Percentiles rank a stretch among this genome's conserved stretches.
These are phyloP conservation scores for Cyberlindnera mycetangii DNA, from an alignment of 805 yeast species.

Conservation along the genomic window DNA sequence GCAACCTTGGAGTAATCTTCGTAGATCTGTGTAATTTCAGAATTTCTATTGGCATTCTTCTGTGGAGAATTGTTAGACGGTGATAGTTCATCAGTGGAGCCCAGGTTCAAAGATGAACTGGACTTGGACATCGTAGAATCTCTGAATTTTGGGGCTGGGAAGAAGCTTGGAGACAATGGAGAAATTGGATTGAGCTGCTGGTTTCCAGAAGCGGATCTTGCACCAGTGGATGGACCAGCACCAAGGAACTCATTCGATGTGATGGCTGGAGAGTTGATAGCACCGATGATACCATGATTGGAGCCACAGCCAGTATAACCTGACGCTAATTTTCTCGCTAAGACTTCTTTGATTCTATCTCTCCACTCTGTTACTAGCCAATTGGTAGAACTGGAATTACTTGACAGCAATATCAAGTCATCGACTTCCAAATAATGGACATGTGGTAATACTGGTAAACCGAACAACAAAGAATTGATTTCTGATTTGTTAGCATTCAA, in stretches of 20 bases:
- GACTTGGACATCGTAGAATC: slow-evolving; percentile 24
- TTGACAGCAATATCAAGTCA: slow-evolving; percentile 48
- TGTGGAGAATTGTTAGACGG: slow-evolving; percentile 14
- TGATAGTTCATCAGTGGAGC: slow-evolving; percentile 13
- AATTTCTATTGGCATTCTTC: slow-evolving; percentile 21
- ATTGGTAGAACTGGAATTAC: slow-evolving; percentile 31
- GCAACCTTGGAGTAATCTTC: slow-evolving; percentile 31
- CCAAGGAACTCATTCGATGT: slow-evolving; percentile 34
- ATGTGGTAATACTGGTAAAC: slow-evolving; percentile 77
- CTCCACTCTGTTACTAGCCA: slow-evolving; percentile 69
- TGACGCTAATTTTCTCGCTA: slow-evolving; percentile 49
- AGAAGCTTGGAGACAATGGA: slow-evolving; percentile 36
- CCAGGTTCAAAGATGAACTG: slow-evolving; percentile 18
- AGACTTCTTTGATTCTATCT: slow-evolving; percentile 48
- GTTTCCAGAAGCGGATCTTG: slow-evolving; percentile 11
- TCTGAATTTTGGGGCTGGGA: slow-evolving; percentile 33
- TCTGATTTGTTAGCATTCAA: slow-evolving; percentile 73
- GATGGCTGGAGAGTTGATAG: slow-evolving; percentile 48
- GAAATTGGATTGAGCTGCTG: slow-evolving; percentile 28
- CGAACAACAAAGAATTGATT: slow-evolving; percentile 65
- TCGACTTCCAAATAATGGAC: slow-evolving; percentile 67
- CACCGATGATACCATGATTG: slow-evolving; percentile 57
- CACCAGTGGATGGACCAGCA: background rate
- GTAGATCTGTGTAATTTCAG: slow-evolving; percentile 32
- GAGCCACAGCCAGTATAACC: slow-evolving; percentile 83